These are phyloP conservation scores for Ustilaginoidea virens DNA, from an alignment of 2,329 filamentous ascomycete species.

Conservation along the genomic window DNA sequence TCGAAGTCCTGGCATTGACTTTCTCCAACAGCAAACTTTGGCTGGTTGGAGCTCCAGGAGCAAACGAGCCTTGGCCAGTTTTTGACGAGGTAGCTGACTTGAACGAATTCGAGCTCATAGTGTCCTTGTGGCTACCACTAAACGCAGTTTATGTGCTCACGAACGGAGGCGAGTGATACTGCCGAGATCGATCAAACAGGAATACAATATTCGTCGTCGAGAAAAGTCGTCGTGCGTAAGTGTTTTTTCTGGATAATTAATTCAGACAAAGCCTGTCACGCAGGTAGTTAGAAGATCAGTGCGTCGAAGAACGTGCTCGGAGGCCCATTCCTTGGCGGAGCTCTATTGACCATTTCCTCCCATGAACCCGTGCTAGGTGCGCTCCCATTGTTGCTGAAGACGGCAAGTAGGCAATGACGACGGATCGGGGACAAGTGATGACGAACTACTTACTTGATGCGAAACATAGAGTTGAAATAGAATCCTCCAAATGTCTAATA, in stretches of 20 bases:
- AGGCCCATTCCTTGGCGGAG: too few species aligned
- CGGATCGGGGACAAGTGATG: too few species aligned
- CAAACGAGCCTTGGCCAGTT: slow-evolving; percentile 29
- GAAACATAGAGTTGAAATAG: slow-evolving; percentile 3
- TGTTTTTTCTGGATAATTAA: too few species aligned
- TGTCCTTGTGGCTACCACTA: background rate
- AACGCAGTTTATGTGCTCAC: background rate
- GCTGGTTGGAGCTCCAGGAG: slow-evolving; percentile 35
- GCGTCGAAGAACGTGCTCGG: too few species aligned
- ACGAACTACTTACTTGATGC: slow-evolving; percentile 1
- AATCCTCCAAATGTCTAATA: too few species aligned
- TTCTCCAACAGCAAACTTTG: slow-evolving; percentile 60
- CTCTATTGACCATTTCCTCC: background rate
- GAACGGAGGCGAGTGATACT: background rate
- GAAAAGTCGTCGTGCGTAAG: too few species aligned
- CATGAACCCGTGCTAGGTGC: too few species aligned
- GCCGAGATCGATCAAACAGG: background rate
- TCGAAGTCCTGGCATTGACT: slow-evolving; percentile 63
- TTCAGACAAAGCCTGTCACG: too few species aligned
- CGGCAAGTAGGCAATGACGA: background rate
- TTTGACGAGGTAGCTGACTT: slow-evolving; percentile 37
- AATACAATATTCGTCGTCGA: too few species aligned
- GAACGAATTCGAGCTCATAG: slow-evolving; percentile 35
- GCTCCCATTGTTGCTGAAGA: background rate
- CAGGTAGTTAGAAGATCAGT: too few species aligned